phyloP scores from a whole-genome alignment of 1,284 basidiomycete genomes.

The Heterobasidion annosum region DNA sequence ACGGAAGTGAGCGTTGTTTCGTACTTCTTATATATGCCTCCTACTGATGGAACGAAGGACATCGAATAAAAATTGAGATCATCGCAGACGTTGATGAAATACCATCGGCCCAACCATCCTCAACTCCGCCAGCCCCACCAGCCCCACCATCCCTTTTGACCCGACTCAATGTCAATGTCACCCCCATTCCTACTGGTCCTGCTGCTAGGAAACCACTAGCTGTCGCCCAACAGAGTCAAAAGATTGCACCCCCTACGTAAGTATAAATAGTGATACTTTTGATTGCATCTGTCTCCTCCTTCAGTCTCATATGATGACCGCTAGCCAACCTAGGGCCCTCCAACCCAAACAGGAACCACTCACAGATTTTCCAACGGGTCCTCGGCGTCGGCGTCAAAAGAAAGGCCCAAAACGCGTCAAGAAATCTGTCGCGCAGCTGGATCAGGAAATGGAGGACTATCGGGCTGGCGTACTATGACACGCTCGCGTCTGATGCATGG shows the following conservation, averaged over 20 bases:
- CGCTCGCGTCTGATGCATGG: neutral
- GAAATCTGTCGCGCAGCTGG: conserved; percentile 49
- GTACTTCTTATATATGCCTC: neutral
- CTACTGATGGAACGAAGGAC: conserved; percentile 29
- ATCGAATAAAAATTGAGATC: conserved; percentile 62
- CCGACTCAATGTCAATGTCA: conserved; percentile 7
- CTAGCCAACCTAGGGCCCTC: neutral
- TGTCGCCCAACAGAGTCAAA: neutral
- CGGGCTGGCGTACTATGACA: conserved; percentile 23
- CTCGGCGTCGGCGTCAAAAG: conserved; percentile 29
- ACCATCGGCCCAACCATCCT: conserved; percentile 9
- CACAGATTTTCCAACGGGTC: conserved; percentile 4
- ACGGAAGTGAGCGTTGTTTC: conserved; percentile 49
- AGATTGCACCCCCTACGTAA: neutral
- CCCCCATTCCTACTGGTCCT: neutral
- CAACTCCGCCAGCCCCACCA: conserved; percentile 11
- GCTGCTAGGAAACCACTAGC: neutral
- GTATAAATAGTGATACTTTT: neutral
- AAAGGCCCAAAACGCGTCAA: conserved; percentile 61
- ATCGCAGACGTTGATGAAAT: conserved; percentile 34
- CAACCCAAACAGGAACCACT: neutral
- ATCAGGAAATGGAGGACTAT: conserved; percentile 70
- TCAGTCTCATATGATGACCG: neutral
- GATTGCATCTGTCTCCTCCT: neutral
- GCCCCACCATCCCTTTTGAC: conserved; percentile 24